These are phyloP conservation scores for Knoxdaviesia proteae DNA, from an alignment of 2,329 filamentous ascomycete genomes.

Conservation along the genomic window DNA sequence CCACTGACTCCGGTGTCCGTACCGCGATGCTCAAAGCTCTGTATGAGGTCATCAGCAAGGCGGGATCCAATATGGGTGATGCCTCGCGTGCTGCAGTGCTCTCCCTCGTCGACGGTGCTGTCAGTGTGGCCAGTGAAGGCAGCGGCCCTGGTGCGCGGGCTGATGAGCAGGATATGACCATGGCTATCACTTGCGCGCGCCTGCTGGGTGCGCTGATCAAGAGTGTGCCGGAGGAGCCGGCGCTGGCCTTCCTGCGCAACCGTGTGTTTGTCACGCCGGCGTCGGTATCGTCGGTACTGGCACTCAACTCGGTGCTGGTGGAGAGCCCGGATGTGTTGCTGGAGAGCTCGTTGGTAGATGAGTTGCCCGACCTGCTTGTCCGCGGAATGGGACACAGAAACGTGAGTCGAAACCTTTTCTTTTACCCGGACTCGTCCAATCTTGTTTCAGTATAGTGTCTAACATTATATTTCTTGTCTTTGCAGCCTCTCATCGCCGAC, in stretches of 20 bases:
- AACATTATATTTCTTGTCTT: conserved; percentile 6
- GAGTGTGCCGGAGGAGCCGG: conserved; percentile 56
- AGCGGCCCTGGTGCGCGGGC: conserved; percentile 30
- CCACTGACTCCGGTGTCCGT: conserved; percentile 57
- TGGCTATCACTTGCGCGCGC: conserved; percentile 78
- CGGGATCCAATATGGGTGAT: conserved; percentile 87
- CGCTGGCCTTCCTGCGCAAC: conserved; percentile 37
- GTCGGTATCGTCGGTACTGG: conserved; percentile 60
- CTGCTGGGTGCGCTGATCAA: conserved; percentile 78
- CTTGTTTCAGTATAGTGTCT: not conserved
- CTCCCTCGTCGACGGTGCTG: conserved; percentile 49
- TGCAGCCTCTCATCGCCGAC: conserved; percentile 61
- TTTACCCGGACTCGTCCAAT: not conserved
- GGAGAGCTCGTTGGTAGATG: conserved; percentile 43
- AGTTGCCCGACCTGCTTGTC: conserved; percentile 56
- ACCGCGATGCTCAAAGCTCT: conserved; percentile 94
- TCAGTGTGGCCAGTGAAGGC: no score
- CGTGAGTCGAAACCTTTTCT: conserved; percentile 26
- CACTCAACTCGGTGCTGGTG: conserved; percentile 70
- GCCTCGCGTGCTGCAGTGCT: conserved; percentile 70
- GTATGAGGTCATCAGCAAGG: conserved; percentile 91
- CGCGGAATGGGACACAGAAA: conserved; percentile 60
- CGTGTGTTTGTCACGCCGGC: conserved; percentile 62
- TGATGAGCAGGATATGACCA: conserved; percentile 52
- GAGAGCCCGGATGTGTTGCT: conserved; percentile 56